These are phyloP conservation scores for Casuarina glauca DNA, from an alignment of 306 rosid genomes.

Conservation along the genomic window DNA sequence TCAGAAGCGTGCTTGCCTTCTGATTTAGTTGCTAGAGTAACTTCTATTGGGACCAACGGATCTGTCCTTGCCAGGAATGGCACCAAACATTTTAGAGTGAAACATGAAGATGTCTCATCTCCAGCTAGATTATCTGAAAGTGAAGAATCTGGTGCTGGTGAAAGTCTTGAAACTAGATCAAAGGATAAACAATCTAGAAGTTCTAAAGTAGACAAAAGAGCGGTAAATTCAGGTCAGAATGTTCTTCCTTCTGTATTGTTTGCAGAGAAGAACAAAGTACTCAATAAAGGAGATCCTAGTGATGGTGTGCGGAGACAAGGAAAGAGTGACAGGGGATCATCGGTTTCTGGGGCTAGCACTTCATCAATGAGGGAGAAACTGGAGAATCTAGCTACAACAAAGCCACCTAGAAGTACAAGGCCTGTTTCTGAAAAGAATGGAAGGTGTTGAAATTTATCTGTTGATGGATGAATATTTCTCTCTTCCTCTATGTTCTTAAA, in stretches of 20 bases:
- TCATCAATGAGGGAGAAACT: constrained; percentile 56
- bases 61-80: constrained; percentile 49
- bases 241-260: constrained; percentile 37
- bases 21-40: constrained; percentile 52
- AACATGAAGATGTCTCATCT: constrained; percentile 53
- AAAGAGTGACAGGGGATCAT: constrained; percentile 57
- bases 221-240: constrained; percentile 42
- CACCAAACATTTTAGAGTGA: constrained; percentile 46
- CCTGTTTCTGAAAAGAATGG: constrained; percentile 63
- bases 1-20: constrained; percentile 64
- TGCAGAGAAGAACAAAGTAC: constrained; percentile 46
- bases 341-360: constrained; percentile 48
- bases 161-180: constrained; percentile 53
- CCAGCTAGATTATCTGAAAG: constrained; percentile 73
- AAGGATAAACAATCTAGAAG: constrained; percentile 60
- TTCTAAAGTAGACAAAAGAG: constrained; percentile 48
- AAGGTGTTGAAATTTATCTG: constrained; percentile 44
- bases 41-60: constrained; percentile 51
- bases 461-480: neutral
- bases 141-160: constrained; percentile 72
- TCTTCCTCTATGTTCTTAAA: neutral
- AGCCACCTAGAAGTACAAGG: constrained; percentile 54
- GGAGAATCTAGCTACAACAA: constrained; percentile 49
- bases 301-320: constrained; percentile 62
- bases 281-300: constrained; percentile 52